A percentile compares a stretch with the other conserved stretches of the same genome.
These are phyloP conservation scores for Phellinidium pouzarii DNA, from an alignment of 1,284 basidiomycete genomes.

Conservation along the genomic window DNA sequence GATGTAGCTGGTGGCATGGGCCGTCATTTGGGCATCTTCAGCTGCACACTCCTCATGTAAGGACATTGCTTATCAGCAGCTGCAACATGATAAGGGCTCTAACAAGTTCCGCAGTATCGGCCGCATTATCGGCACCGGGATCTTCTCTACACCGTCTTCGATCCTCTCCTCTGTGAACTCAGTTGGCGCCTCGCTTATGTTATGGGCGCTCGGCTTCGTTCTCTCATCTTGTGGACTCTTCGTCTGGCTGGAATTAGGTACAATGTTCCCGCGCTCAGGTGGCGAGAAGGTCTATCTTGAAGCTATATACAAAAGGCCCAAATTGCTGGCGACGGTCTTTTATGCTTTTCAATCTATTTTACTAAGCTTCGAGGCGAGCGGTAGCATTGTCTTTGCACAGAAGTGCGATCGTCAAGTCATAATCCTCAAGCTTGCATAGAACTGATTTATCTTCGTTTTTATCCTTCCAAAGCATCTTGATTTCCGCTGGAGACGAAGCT, in stretches of 20 bases:
- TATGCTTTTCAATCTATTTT: constrained; percentile 44
- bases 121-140: constrained; percentile 53
- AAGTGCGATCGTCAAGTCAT: constrained; percentile 26
- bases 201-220: constrained; percentile 50
- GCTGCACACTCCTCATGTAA: constrained; percentile 41
- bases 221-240: constrained; percentile 47
- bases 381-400: constrained; percentile 47
- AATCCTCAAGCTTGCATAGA: not conserved
- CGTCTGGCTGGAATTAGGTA: constrained; percentile 52
- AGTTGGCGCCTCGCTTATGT: constrained; percentile 46
- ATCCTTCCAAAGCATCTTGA: constrained; percentile 36
- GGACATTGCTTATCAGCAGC: not conserved
- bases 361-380: constrained; percentile 46
- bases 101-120: constrained; percentile 44
- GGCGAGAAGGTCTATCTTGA: constrained; percentile 54
- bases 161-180: constrained; percentile 45
- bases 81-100: not conserved
- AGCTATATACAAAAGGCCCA: constrained; percentile 39
- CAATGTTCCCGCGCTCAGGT: constrained; percentile 46
- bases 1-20: constrained; percentile 44
- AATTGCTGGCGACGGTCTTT: constrained; percentile 40
- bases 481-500: constrained; percentile 35
- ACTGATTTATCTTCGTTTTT: not conserved
- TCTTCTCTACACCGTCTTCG: constrained; percentile 57
- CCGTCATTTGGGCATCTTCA: constrained; percentile 42